Evolutionary conservation across 768 basidiomycete genomes (phyloP).

Genomic region (Pleurotus platypus): DNA sequence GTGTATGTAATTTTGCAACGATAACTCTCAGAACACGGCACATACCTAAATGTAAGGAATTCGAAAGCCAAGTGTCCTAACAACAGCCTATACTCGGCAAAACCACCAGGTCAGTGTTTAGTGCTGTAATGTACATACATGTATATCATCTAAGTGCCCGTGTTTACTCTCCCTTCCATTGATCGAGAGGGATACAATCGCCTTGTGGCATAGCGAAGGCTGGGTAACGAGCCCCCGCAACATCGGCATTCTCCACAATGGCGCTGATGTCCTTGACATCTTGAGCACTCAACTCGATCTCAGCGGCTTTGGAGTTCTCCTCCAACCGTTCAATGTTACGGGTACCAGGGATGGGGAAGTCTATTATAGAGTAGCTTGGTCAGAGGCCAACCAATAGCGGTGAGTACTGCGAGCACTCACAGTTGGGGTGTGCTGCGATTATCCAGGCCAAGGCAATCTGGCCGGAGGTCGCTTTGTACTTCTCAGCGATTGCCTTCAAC

Average conservation of each 20-base stretch:
- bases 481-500: conserved; percentile 24
- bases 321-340: conserved; percentile 15
- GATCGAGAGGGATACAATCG: conserved; percentile 16
- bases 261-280: conserved; percentile 19
- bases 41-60: no score
- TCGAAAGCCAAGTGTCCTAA: no score
- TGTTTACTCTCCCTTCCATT: conserved; percentile 15
- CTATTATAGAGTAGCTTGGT: conserved; percentile 1
- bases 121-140: no score
- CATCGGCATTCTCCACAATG: conserved; percentile 16
- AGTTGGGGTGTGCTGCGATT: conserved; percentile 14
- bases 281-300: conserved; percentile 13
- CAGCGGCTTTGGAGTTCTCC: conserved; percentile 19
- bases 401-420: conserved; percentile 7
- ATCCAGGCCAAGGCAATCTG: conserved; percentile 24
- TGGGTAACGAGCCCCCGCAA: conserved; percentile 18
- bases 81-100: no score
- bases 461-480: conserved; percentile 27
- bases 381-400: not conserved
- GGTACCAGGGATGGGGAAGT: conserved; percentile 23
- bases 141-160: no score
- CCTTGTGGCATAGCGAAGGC: conserved; percentile 11
- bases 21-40: no score
- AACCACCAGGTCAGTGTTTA: no score
- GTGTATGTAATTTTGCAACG: no score